Conservation (phyloP, 768 basidiomycete species). For the Panaeolus papilionaceus region DNA sequence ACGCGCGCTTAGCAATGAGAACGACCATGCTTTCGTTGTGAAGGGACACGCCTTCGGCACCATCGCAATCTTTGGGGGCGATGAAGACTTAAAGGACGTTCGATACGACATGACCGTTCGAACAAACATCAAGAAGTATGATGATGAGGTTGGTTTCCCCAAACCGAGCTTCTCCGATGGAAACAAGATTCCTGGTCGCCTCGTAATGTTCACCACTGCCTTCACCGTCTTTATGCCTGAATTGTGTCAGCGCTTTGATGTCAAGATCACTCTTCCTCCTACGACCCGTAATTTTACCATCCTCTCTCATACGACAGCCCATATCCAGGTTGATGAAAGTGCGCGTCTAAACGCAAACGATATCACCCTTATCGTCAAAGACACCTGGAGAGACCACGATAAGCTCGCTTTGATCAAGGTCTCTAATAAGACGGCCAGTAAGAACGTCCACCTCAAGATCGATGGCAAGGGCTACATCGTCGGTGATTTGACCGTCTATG, state of each 20-base stretch:
- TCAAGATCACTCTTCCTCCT: conserved; percentile 56
- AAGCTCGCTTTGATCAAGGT: conserved; percentile 50
- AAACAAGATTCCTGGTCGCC: conserved; percentile 38
- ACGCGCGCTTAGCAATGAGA: conserved; percentile 43
- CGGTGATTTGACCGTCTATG: conserved; percentile 55
- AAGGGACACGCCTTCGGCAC: conserved; percentile 57
- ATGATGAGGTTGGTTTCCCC: conserved; percentile 43
- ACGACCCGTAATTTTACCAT: conserved; percentile 54
- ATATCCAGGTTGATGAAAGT: conserved; percentile 54
- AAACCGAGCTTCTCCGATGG: conserved; percentile 40
- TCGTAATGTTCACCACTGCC: conserved; percentile 45
- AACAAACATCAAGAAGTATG: conserved; percentile 44
- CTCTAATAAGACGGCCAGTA: conserved; percentile 44
- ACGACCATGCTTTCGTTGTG: conserved; percentile 53
- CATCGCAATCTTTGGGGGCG: conserved; percentile 51
- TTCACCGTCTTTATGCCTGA: conserved; percentile 26
- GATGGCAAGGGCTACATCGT: conserved; percentile 59
- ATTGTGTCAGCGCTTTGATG: conserved; percentile 60
- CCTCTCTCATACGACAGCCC: conserved; percentile 47
- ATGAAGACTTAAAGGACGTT: conserved; percentile 45
- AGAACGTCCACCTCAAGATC: conserved; percentile 48
- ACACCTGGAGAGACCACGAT: conserved; percentile 29
- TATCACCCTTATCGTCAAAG: conserved; percentile 44
- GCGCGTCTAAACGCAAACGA: conserved; percentile 48
- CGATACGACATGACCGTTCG: conserved; percentile 56